Evolutionary conservation across 164 flowering plant genomes (phyloP).

Genomic region (Paratinospora sagittata): DNA sequence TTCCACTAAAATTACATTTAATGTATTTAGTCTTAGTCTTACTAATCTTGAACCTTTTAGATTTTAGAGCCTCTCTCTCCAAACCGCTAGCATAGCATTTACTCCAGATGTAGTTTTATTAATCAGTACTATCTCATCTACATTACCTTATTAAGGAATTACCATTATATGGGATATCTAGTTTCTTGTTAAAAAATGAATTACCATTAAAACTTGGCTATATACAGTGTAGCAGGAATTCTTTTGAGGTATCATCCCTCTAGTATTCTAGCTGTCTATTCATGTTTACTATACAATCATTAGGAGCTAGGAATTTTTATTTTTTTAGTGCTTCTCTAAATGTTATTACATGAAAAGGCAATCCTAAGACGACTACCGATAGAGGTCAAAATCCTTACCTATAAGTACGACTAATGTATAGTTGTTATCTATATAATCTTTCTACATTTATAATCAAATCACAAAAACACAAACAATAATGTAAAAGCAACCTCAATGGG

Average conservation of each 20-base stretch:
- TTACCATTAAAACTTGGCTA: background rate
- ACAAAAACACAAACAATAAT: background rate
- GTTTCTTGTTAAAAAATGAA: background rate
- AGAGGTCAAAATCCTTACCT: background rate
- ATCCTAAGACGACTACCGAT: too few species aligned
- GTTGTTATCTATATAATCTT: background rate
- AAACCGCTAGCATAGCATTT: too few species aligned
- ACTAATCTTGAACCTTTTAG: too few species aligned
- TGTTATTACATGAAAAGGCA: too few species aligned
- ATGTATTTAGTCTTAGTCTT: too few species aligned
- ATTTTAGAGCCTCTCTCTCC: too few species aligned
- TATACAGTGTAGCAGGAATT: background rate
- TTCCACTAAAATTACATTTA: too few species aligned
- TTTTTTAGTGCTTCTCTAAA: too few species aligned
- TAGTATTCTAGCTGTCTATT: background rate
- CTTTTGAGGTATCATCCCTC: background rate
- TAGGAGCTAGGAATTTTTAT: too few species aligned
- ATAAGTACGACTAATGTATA: background rate
- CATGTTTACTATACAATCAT: background rate
- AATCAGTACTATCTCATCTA: background rate
- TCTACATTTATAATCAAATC: background rate
- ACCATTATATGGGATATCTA: background rate
- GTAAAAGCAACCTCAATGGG: background rate
- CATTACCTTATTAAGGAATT: background rate
- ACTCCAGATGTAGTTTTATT: too few species aligned